Base-by-base conservation (phyloP, 2,329 filamentous ascomycete species). In the Pleurostoma richardsiae region DNA sequence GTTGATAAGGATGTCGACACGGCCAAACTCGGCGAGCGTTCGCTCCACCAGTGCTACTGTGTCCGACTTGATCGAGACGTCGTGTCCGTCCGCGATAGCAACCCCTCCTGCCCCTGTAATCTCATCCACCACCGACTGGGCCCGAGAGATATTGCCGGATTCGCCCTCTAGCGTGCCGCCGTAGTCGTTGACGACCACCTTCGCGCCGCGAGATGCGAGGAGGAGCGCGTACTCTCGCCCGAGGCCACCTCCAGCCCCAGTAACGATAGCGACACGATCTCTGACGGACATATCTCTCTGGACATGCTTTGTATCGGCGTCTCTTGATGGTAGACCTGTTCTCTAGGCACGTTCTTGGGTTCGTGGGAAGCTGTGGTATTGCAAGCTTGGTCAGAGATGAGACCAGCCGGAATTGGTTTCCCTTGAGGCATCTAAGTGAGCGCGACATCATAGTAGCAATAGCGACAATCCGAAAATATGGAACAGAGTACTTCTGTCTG, bases 1-100 rank as follows among this genome's bases (percentile, higher is more conserved):
- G 47, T 74, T 74, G 41, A 70, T 59, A 19, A 74, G 59, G 8
- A 71, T 60, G 50, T 74, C 70, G 33, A 71, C 8, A 8, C 33
- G 8, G 8, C 33, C 33, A 36, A 36, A 36, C 8, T n/a, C n/a
- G 33, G 8, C 8, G 33, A 36, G 8, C 8, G 33, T n/a, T 8
- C 2, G 8, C 33, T 36, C 8, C 8, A 47, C 28, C 26, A 47
- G 42, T 26, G 49, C 43, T n/a, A 3, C 33, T 30, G 51, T 44
- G 31, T 49, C 41, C 3, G 50, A 52, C 33, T 53, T 44, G 31
- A 47, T 40, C 3, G 50, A 52, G 26, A 55, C 44, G 41, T 51
- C 50, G 33, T 52, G 48, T 3, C 48, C 52, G 40, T 54, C 50
- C 6, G 48, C 50, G 19, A 57, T 43, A 2, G 54, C 52, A 8